Conservation (phyloP, 192 early-diverging fungal genomes). For the Dispira parvispora region DNA sequence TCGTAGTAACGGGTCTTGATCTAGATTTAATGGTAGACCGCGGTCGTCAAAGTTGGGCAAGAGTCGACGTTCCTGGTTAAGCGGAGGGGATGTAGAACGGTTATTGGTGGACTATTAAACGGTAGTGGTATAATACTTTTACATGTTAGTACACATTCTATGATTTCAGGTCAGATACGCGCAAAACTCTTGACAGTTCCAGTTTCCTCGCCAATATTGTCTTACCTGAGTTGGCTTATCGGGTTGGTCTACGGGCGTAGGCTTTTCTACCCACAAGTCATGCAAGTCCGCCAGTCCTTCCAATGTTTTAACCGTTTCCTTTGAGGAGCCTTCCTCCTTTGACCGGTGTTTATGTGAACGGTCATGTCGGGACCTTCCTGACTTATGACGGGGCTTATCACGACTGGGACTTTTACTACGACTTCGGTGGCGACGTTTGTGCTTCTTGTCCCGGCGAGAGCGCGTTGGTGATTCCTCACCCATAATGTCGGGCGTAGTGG, state of each 20-base stretch:
- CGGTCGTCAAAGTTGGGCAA: slow-evolving; percentile 12
- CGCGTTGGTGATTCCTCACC: too few relatives aligned
- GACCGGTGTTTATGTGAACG: not conserved
- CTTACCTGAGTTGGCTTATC: not conserved
- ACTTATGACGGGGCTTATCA: not conserved
- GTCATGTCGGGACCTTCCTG: not conserved
- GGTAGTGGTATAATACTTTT: not conserved
- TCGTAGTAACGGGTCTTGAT: slow-evolving; percentile 6
- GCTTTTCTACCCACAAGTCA: slow-evolving; percentile 4
- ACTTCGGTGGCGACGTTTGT: not conserved
- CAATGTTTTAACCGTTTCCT: not conserved
- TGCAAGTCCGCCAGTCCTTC: not conserved
- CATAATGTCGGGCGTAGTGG: too few relatives aligned
- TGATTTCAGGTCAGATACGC: not conserved
- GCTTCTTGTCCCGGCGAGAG: not conserved
- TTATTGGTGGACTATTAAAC: not conserved
- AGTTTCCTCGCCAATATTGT: not conserved
- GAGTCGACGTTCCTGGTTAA: too few relatives aligned
- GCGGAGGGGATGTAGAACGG: not conserved
- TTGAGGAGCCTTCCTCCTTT: not conserved
- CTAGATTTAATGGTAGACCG: slow-evolving; percentile 1
- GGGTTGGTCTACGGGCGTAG: not conserved
- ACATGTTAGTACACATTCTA: not conserved
- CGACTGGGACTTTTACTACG: not conserved
- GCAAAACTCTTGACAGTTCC: not conserved